Base-by-base conservation (phyloP, 2,329 filamentous ascomycete species). In the Xylaria arbuscula region DNA sequence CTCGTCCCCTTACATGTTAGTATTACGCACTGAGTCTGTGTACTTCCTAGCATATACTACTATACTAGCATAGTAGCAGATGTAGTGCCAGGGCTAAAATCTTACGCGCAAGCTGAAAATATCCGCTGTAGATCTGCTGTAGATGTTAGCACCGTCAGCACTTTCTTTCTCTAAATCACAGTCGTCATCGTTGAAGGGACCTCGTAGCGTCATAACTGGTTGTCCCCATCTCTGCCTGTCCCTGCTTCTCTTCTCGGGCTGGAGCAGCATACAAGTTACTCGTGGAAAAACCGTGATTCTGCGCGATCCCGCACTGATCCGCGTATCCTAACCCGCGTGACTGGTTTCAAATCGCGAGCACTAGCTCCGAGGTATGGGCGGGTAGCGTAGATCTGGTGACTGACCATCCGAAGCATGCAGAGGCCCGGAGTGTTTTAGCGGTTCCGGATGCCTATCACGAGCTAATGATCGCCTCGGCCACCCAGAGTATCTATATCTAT, bases 101-200 rank as follows among this genome's bases (percentile, higher is more conserved):
- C 58, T 45, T 38, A 48, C 42, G 28, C 45, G 32, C 58, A 62
- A 64, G 54, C 59, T 34, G 64, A 63, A 45, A 64, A 24, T 22
- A 51, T 28, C 38, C 38, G 45, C 53, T 8, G 50, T 34, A 28
- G 60, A 67, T 67, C 61, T 60, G 24, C 38, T 48, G 34, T 53
- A 53, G 17, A 66, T 42, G 19, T 17, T 40, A 60, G 40, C 28
- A 36, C 47, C 6, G 56, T 68, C 55, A 68, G 66, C 66, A 65
- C 61, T 40, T 62, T 68, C 55, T 68, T 68, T 68, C 50, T 63
- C 47, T n/a, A n/a, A 47, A 47, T 15, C 9, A 58, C 32, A 45
- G 22, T 15, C 40, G 15, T 17, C 17, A 45, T 58, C 15, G 38
- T 19, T 17, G 54, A 42, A 56, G 19, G 55, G 19, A 32, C 4